Conservation (phyloP, 192 early-diverging fungal species). For the Coemansia sp. region DNA sequence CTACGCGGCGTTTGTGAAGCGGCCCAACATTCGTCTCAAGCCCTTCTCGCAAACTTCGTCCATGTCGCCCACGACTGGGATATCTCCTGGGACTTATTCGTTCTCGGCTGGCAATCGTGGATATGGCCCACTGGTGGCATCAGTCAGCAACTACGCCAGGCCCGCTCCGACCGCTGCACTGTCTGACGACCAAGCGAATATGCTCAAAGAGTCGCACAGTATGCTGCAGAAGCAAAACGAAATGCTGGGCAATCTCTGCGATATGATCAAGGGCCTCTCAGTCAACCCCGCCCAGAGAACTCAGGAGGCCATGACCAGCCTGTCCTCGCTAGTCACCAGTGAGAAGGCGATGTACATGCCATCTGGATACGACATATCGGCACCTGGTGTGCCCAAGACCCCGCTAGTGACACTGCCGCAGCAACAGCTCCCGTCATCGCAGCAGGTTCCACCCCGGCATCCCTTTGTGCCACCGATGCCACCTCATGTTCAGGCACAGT, state of each 20-base stretch:
- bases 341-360: not conserved
- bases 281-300: slow-evolving; percentile 19
- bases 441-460: not conserved
- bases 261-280: slow-evolving; percentile 26
- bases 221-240: slow-evolving; percentile 42
- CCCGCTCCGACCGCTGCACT: slow-evolving; percentile 10
- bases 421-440: not conserved
- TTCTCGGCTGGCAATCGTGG: slow-evolving; percentile 4
- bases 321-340: slow-evolving; percentile 30
- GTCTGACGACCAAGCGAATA: slow-evolving; percentile 32
- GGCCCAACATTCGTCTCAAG: slow-evolving; percentile 35
- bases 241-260: slow-evolving; percentile 22
- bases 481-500: slow-evolving; percentile 1
- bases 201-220: slow-evolving; percentile 40
- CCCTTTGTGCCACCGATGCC: not conserved
- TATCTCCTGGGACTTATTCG: not conserved
- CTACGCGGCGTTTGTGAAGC: slow-evolving; percentile 11
- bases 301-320: slow-evolving; percentile 35
- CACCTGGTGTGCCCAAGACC: not conserved
- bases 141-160: not conserved
- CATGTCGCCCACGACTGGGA: not conserved
- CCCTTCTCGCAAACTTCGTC: slow-evolving; percentile 22
- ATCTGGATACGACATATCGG: not conserved
- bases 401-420: slow-evolving; percentile 2
- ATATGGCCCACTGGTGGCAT: not conserved